phyloP scores from a whole-genome alignment of 768 basidiomycete species.

The Collybiopsis luxurians region DNA sequence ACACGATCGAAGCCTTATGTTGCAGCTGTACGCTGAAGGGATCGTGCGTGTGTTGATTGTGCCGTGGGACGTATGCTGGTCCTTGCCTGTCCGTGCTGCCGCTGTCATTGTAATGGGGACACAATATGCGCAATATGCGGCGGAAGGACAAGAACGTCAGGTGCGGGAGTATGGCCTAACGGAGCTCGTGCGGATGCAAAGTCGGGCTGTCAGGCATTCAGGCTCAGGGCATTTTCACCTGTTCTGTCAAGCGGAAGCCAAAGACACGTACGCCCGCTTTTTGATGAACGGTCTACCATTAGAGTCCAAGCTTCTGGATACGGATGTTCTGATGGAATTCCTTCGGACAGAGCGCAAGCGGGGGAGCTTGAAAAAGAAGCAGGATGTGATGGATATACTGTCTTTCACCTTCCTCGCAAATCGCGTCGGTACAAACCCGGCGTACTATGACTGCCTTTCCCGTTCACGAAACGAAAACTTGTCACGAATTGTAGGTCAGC shows the following conservation, averaged over 20 bases:
- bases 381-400: slow-evolving; percentile 72
- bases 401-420: slow-evolving; percentile 79
- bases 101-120: slow-evolving; percentile 91
- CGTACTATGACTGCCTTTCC: slow-evolving; percentile 68
- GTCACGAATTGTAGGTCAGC: slow-evolving; percentile 69
- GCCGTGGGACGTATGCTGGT: slow-evolving; percentile 85
- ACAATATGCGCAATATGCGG: slow-evolving; percentile 65
- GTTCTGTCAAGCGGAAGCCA: slow-evolving; percentile 87
- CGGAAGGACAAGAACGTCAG: slow-evolving; percentile 53
- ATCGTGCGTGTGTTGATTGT: slow-evolving; percentile 78
- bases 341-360: slow-evolving; percentile 35
- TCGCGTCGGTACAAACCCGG: slow-evolving; percentile 75
- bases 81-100: slow-evolving; percentile 77
- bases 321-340: slow-evolving; percentile 46
- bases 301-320: slow-evolving; percentile 73
- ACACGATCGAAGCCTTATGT: slow-evolving; percentile 65
- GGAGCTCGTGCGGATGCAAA: slow-evolving; percentile 91
- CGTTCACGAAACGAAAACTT: slow-evolving; percentile 51
- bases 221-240: slow-evolving; percentile 70
- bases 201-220: slow-evolving; percentile 68
- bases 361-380: slow-evolving; percentile 45
- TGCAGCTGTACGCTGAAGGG: slow-evolving; percentile 81
- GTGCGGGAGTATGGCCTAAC: slow-evolving; percentile 76
- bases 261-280: slow-evolving; percentile 79
- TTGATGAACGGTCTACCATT: slow-evolving; percentile 86